Evolutionary conservation across 176 grass and related monocot species (phyloP).

Genomic region (Ampelocalamus luodianensis): DNA sequence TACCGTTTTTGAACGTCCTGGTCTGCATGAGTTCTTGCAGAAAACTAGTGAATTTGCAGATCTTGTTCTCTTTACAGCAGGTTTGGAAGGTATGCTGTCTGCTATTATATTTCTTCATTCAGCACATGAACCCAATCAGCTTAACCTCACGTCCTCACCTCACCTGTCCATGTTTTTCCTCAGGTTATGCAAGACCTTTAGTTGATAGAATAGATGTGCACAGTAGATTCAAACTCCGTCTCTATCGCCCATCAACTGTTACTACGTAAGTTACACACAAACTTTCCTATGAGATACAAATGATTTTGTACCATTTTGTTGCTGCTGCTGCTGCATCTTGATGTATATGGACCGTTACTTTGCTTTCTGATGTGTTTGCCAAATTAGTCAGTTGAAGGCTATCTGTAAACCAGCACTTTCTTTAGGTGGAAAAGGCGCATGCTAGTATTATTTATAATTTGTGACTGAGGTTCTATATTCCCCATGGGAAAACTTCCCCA

Average conservation of each 20-base stretch:
- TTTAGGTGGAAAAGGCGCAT: not conserved
- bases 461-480: not conserved
- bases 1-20: conserved; percentile 98
- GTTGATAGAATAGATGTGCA: conserved; percentile 92
- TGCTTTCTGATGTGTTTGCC: conserved; percentile 1
- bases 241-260: conserved; percentile 96
- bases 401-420: not conserved
- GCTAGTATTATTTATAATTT: not conserved
- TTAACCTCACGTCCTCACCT: conserved; percentile 1
- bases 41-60: conserved; percentile 92
- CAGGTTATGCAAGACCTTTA: conserved; percentile 98
- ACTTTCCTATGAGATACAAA: conserved; percentile 35
- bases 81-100: conserved; percentile 79
- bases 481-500: not conserved
- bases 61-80: conserved; percentile 98
- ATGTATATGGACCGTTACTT: conserved; percentile 9
- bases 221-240: conserved; percentile 77
- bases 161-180: conserved; percentile 34
- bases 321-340: not conserved
- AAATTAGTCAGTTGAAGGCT: conserved; percentile 29
- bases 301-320: conserved; percentile 29
- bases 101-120: conserved; percentile 32
- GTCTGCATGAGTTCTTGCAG: conserved; percentile 90
- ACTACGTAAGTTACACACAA: conserved; percentile 73
- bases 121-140: not conserved